These are phyloP conservation scores for Paulownia fortunei DNA, from an alignment of 257 asterid genomes.

Conservation along the genomic window DNA sequence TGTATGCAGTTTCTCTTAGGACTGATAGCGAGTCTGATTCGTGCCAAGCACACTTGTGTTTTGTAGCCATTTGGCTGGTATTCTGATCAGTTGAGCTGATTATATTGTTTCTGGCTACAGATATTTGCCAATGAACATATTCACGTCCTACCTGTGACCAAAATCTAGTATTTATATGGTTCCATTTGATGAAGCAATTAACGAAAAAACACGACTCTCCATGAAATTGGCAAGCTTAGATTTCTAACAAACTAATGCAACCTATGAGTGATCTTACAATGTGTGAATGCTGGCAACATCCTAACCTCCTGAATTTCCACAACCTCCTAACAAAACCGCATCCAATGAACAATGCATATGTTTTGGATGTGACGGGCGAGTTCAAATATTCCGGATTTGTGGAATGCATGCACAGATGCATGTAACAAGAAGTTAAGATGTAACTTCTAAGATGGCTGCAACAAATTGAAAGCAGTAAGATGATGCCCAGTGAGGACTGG, in stretches of 20 bases:
- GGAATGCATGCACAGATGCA: not conserved
- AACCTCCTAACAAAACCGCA: too few relatives aligned
- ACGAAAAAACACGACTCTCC: not conserved
- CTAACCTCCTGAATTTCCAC: too few relatives aligned
- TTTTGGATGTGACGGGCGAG: too few relatives aligned
- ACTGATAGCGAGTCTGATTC: constrained; percentile 37
- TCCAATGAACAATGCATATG: too few relatives aligned
- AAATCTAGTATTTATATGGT: constrained; percentile 19
- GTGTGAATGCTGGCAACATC: not conserved
- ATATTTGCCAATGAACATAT: constrained; percentile 68
- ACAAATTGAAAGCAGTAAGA: not conserved
- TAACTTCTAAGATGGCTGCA: not conserved
- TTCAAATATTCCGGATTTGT: not conserved
- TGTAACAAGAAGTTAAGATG: not conserved
- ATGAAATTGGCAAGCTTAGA: constrained; percentile 10
- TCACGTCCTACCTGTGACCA: constrained; percentile 70
- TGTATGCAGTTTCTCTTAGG: constrained; percentile 30
- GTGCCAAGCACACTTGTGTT: constrained; percentile 26
- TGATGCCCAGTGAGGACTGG: not conserved
- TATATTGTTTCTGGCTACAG: constrained; percentile 47
- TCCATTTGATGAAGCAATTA: constrained; percentile 1
- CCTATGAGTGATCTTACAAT: not conserved
- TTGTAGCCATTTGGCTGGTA: constrained; percentile 15
- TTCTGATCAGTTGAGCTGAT: constrained; percentile 38
- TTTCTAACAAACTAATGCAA: not conserved